Conservation (phyloP, 148 eudicot species). For the Persicaria tinctoria region DNA sequence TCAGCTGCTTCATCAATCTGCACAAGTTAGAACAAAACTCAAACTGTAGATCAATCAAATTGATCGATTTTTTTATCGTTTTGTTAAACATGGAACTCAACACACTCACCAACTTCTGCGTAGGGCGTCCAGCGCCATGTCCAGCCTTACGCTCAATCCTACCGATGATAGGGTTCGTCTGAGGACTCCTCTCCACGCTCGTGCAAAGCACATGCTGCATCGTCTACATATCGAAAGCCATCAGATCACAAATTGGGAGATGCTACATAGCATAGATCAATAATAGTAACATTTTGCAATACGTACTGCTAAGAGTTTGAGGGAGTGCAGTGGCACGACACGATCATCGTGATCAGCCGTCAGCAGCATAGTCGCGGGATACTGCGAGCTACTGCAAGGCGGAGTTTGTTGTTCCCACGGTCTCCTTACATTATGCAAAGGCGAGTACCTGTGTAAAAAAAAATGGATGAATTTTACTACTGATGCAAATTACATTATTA, state of each 20-base stretch:
- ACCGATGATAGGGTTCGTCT: slow-evolving; percentile 73
- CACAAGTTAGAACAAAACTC: background rate
- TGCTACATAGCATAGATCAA: background rate
- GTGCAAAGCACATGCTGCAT: slow-evolving; percentile 80
- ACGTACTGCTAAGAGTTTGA: slow-evolving; percentile 77
- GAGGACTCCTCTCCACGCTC: slow-evolving; percentile 72
- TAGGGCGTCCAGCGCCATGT: slow-evolving; percentile 84
- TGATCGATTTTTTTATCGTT: background rate
- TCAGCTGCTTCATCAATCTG: slow-evolving; percentile 89
- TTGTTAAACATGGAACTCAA: background rate
- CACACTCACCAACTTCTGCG: slow-evolving; percentile 54
- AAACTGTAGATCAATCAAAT: background rate
- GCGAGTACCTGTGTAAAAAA: slow-evolving; percentile 56
- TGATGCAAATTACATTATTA: background rate
- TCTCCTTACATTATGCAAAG: slow-evolving; percentile 83
- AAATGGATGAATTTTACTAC: background rate
- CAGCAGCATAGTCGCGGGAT: slow-evolving; percentile 79
- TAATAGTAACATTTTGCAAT: background rate
- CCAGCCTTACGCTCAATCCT: slow-evolving; percentile 85
- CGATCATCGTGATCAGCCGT: slow-evolving; percentile 98
- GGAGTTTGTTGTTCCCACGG: slow-evolving; percentile 58
- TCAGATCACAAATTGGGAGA: background rate
- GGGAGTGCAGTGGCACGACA: slow-evolving; percentile 83
- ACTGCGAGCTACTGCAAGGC: slow-evolving; percentile 34
- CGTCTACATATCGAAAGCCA: slow-evolving; percentile 36